Evolutionary conservation across 306 rosid genomes (phyloP).

Genomic region (Neltuma alba): DNA sequence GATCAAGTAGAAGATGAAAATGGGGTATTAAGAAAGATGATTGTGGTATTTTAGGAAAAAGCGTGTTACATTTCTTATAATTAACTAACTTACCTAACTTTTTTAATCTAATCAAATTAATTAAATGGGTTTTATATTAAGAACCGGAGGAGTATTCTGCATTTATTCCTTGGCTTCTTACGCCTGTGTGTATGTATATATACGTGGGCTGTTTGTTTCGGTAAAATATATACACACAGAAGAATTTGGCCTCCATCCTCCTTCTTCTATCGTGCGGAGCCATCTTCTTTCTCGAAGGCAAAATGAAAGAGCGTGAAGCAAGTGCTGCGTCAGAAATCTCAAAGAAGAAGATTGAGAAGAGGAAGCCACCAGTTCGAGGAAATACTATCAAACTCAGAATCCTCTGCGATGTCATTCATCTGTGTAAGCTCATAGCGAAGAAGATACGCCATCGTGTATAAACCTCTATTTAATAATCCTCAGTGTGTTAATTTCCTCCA

Average conservation of each 20-base stretch:
- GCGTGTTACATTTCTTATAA: no score
- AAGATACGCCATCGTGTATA: not conserved
- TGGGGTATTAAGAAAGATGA: no score
- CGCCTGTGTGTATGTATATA: not conserved
- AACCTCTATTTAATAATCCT: not conserved
- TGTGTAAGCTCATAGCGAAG: not conserved
- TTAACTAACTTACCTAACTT: no score
- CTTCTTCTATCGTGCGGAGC: not conserved
- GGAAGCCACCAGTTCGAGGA: not conserved
- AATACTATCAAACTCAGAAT: conserved; percentile 5
- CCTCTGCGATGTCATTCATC: not conserved
- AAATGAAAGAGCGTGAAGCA: not conserved
- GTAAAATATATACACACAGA: not conserved
- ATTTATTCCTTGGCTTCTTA: not conserved
- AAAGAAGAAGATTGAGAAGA: not conserved
- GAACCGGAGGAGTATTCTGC: no score
- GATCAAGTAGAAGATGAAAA: no score
- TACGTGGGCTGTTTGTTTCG: not conserved
- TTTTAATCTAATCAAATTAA: no score
- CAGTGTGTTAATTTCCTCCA: no score
- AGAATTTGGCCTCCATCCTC: not conserved
- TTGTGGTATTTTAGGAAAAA: no score
- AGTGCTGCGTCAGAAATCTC: not conserved
- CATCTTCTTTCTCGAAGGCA: not conserved
- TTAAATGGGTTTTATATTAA: no score